phyloP scores from a whole-genome alignment of 352 stramenopile species.

The Globisporangium cylindrosporum region DNA sequence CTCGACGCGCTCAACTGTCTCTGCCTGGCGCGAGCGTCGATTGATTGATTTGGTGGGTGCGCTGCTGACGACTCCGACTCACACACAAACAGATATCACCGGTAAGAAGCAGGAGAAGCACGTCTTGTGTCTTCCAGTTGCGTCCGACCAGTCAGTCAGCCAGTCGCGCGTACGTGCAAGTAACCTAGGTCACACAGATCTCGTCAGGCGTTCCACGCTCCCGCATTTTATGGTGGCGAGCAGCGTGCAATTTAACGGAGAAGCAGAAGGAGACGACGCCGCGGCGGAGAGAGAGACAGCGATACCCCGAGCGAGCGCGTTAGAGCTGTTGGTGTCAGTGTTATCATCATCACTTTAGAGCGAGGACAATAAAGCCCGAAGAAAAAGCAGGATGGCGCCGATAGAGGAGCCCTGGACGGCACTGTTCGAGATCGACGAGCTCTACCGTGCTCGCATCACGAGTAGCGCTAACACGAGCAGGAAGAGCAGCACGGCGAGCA shows the following conservation, averaged over 20 bases:
- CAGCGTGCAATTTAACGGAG: neutral
- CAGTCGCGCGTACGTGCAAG: neutral
- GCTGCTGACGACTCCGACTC: neutral
- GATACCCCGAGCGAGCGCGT: neutral
- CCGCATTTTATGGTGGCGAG: slow-evolving; percentile 8
- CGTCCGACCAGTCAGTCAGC: neutral
- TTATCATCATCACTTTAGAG: neutral
- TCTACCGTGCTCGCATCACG: slow-evolving; percentile 6
- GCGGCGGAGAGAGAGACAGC: neutral
- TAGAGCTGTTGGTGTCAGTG: neutral
- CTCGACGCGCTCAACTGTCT: neutral
- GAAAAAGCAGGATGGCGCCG: slow-evolving; percentile 11
- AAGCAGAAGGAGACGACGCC: neutral
- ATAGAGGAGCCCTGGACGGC: slow-evolving; percentile 17
- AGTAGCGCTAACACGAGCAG: neutral
- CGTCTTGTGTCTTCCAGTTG: neutral
- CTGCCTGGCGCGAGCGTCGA: neutral
- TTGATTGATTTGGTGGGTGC: neutral
- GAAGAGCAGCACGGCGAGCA: slow-evolving; percentile 3
- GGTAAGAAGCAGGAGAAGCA: neutral
- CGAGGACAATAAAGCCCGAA: neutral
- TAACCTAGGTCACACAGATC: neutral
- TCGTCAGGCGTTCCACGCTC: slow-evolving; percentile 1
- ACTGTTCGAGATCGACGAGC: slow-evolving; percentile 4
- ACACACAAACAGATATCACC: neutral